Percentiles rank a stretch among this genome's conserved stretches.
These are phyloP conservation scores for Bassia scoparia DNA, from an alignment of 148 eudicot species.

Conservation along the genomic window DNA sequence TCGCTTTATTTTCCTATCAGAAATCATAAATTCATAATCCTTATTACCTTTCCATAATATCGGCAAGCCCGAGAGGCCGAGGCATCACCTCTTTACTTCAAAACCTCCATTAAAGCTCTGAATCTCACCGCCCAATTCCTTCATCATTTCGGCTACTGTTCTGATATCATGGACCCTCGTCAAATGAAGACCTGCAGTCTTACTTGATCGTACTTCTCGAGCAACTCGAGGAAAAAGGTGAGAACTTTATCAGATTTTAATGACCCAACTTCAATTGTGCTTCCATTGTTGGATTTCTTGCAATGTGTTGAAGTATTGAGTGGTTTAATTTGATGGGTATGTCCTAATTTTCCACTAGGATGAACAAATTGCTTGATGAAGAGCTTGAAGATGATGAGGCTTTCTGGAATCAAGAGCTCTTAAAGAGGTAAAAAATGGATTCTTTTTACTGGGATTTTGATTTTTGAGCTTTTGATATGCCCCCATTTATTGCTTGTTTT, in stretches of 20 bases:
- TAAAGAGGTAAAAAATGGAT: constrained; percentile 48
- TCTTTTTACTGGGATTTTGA: not conserved
- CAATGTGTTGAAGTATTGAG: constrained; percentile 3
- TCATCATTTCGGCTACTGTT: not conserved
- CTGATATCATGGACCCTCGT: constrained; percentile 42
- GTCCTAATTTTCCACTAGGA: constrained; percentile 35
- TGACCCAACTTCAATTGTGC: not conserved
- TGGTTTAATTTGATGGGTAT: constrained; percentile 11
- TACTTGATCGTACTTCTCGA: constrained; percentile 76
- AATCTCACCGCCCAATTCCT: too few relatives aligned
- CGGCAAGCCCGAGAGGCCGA: too few relatives aligned
- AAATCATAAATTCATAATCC: too few relatives aligned
- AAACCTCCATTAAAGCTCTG: not conserved
- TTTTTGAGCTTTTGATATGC: not conserved
- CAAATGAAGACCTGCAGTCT: constrained; percentile 38
- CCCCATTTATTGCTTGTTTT: not conserved
- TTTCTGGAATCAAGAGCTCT: constrained; percentile 99
- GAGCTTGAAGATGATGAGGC: constrained; percentile 86
- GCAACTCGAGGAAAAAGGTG: constrained; percentile 90
- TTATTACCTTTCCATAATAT: too few relatives aligned
- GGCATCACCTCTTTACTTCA: too few relatives aligned
- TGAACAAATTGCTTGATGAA: constrained; percentile 86
- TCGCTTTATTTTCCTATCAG: too few relatives aligned
- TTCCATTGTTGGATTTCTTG: not conserved
- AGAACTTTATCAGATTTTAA: not conserved